phyloP scores from a whole-genome alignment of 2,329 filamentous ascomycete species.

The Pestalotiopsis sp. region DNA sequence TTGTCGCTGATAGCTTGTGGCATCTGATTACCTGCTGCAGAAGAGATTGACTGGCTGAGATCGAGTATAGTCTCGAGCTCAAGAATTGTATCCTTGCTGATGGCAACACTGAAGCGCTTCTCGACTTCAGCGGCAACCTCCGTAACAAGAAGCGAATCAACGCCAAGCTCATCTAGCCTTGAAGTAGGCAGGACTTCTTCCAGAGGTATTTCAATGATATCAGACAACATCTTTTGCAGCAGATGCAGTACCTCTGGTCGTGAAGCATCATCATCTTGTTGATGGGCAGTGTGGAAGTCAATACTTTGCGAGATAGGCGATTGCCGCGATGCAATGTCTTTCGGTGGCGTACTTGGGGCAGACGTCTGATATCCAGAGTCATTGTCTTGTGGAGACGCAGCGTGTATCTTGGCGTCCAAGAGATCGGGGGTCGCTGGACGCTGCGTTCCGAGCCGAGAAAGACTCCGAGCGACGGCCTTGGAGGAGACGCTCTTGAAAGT shows the following conservation, averaged over 20 bases:
- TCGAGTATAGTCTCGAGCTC: not conserved
- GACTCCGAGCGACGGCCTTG: conserved; percentile 17
- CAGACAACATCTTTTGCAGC: conserved; percentile 18
- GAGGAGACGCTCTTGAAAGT: conserved; percentile 21
- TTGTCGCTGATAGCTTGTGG: not conserved
- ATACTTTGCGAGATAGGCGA: not conserved
- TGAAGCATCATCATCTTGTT: not conserved
- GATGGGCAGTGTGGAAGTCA: not conserved
- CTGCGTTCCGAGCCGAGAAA: not conserved
- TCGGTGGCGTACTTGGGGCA: not conserved
- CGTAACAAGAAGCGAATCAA: conserved; percentile 39
- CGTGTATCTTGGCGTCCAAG: not conserved
- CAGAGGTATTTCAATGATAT: conserved; percentile 22
- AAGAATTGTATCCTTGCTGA: conserved; percentile 13
- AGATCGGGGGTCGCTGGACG: not conserved
- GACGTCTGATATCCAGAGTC: not conserved
- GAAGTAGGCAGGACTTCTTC: conserved; percentile 23
- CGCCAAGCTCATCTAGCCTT: conserved; percentile 34
- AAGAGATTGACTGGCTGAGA: not conserved
- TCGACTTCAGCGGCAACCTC: conserved; percentile 35
- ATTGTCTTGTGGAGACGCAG: not conserved
- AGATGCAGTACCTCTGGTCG: not conserved
- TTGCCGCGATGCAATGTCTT: not conserved
- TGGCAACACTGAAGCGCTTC: conserved; percentile 16
- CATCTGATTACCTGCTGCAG: not conserved